Evolutionary conservation across 2,329 filamentous ascomycete genomes (phyloP).

Genomic region (Neofusicoccum kwambonambiense): DNA sequence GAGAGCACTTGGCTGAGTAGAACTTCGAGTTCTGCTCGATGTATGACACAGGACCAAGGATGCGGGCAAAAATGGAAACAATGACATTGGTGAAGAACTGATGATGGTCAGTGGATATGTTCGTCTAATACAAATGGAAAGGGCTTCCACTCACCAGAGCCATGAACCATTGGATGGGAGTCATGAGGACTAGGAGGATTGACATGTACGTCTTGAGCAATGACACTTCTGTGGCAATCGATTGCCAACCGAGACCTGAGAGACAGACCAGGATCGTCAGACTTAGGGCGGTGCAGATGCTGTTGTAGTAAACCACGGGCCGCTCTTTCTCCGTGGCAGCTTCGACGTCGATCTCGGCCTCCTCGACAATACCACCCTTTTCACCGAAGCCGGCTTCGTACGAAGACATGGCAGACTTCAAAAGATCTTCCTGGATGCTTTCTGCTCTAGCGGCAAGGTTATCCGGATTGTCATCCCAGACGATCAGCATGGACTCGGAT

Average conservation of each 20-base stretch:
- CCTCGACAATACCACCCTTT: slow-evolving; percentile 47
- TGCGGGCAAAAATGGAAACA: slow-evolving; percentile 71
- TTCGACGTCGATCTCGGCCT: slow-evolving; percentile 68
- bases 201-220: slow-evolving; percentile 64
- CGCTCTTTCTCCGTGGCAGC: slow-evolving; percentile 66
- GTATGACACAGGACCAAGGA: slow-evolving; percentile 72
- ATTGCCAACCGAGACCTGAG: slow-evolving; percentile 67
- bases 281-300: slow-evolving; percentile 65
- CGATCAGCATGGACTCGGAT: slow-evolving; percentile 67
- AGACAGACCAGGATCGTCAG: slow-evolving; percentile 64
- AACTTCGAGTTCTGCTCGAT: slow-evolving; percentile 75
- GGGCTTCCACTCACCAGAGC: slow-evolving; percentile 52
- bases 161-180: slow-evolving; percentile 75
- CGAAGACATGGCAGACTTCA: slow-evolving; percentile 72
- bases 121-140: background rate
- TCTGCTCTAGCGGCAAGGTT: slow-evolving; percentile 69
- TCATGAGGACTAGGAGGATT: slow-evolving; percentile 63
- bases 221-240: slow-evolving; percentile 66
- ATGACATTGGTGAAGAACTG: slow-evolving; percentile 77
- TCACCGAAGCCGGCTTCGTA: slow-evolving; percentile 54
- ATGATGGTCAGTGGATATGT: background rate
- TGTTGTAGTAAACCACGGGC: slow-evolving; percentile 68
- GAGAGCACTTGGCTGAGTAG: slow-evolving; percentile 71
- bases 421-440: slow-evolving; percentile 71
- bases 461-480: slow-evolving; percentile 79